These are phyloP conservation scores for Quercus gilva DNA, from an alignment of 306 rosid species.

Conservation along the genomic window DNA sequence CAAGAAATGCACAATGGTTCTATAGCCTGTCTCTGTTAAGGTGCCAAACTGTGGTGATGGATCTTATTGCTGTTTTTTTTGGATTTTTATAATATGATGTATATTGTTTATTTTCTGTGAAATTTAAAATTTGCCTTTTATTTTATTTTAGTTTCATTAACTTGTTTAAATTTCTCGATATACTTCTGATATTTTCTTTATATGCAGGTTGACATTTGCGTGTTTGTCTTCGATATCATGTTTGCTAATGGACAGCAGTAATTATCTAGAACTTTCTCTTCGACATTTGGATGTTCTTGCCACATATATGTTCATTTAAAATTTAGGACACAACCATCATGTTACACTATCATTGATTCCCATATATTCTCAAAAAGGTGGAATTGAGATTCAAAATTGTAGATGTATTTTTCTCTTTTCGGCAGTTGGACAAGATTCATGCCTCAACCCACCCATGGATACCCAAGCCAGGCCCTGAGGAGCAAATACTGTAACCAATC, in stretches of 20 bases:
- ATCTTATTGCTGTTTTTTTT: neutral
- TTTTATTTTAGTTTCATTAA: neutral
- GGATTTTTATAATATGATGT: neutral
- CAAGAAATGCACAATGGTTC: neutral
- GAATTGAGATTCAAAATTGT: neutral
- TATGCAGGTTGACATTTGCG: conserved; percentile 80
- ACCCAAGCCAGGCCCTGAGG: too few species aligned
- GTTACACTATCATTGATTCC: neutral
- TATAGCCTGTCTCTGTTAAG: neutral
- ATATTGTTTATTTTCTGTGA: neutral
- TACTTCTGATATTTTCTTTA: conserved; percentile 28
- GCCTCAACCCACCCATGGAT: too few species aligned
- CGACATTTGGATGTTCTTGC: neutral
- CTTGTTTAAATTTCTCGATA: conserved; percentile 22
- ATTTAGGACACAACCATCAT: neutral
- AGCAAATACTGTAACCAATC: too few species aligned
- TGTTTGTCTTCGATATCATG: conserved; percentile 89
- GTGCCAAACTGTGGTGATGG: neutral
- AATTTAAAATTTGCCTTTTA: neutral
- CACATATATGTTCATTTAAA: neutral
- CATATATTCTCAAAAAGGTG: neutral
- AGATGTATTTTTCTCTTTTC: too few species aligned
- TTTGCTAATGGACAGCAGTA: conserved; percentile 80
- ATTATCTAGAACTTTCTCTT: conserved; percentile 32
- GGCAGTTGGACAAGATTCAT: too few species aligned